Conservation (phyloP, 768 basidiomycete species). For the button mushroom (Agaricus bisporus) region DNA sequence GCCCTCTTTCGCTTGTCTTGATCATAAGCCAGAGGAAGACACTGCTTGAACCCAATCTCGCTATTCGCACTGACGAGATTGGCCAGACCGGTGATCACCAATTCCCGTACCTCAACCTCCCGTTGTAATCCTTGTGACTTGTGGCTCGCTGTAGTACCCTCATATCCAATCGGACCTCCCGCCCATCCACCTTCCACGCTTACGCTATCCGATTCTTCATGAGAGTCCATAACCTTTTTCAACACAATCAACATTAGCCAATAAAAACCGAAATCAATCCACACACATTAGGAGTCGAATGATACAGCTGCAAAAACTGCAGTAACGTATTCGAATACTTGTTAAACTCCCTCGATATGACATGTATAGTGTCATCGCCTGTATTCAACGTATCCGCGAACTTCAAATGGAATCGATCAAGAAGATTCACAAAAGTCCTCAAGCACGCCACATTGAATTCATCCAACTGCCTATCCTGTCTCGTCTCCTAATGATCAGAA, state of each 20-base stretch:
- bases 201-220: constrained; percentile 29
- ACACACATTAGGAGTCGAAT: constrained; percentile 40
- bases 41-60: constrained; percentile 86
- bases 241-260: constrained; percentile 1
- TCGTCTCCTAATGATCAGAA: background rate
- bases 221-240: constrained; percentile 45
- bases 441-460: constrained; percentile 75
- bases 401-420: constrained; percentile 69
- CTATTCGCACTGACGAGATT: constrained; percentile 81
- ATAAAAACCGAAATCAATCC: background rate
- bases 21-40: constrained; percentile 74
- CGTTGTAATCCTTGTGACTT: constrained; percentile 39
- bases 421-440: constrained; percentile 65
- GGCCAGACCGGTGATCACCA: constrained; percentile 75
- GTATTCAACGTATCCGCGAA: constrained; percentile 45
- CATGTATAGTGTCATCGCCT: constrained; percentile 61
- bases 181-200: background rate
- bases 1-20: constrained; percentile 60
- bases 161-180: background rate
- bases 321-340: constrained; percentile 67
- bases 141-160: constrained; percentile 16
- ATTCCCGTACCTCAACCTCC: constrained; percentile 61
- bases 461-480: constrained; percentile 27
- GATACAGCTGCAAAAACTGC: constrained; percentile 49
- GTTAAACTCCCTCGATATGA: constrained; percentile 73